phyloP scores from a whole-genome alignment of 768 basidiomycete genomes.

The Auriscalpium microsporum region DNA sequence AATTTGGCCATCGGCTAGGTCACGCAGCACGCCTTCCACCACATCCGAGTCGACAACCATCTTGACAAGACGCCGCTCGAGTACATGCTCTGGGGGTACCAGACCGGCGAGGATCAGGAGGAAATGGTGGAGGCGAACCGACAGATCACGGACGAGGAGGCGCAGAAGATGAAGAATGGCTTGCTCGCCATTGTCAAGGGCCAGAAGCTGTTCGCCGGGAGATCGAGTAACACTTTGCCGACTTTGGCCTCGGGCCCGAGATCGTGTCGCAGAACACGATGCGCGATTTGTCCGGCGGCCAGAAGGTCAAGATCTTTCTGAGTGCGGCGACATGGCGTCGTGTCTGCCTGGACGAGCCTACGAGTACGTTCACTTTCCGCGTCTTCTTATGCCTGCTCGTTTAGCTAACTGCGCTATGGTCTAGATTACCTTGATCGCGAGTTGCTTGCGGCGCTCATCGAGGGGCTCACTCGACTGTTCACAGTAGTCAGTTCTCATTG shows the following conservation, averaged over 20 bases:
- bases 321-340: constrained; percentile 99
- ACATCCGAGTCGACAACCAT: constrained; percentile 95
- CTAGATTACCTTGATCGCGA: constrained; percentile 98
- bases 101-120: constrained; percentile 97
- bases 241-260: constrained; percentile 98
- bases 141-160: constrained; percentile 80
- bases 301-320: constrained; percentile 99
- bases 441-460: constrained; percentile 97
- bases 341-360: constrained; percentile 95
- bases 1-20: constrained; percentile 99
- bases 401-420: constrained; percentile 9
- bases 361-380: constrained; percentile 45
- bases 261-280: constrained; percentile 99
- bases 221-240: constrained; percentile 98
- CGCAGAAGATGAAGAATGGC: constrained; percentile 96
- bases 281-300: constrained; percentile 97
- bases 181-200: constrained; percentile 80
- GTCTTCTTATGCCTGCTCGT: background rate
- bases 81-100: constrained; percentile 99
- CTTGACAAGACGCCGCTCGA: constrained; percentile 98
- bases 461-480: constrained; percentile 63
- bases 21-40: constrained; percentile 99
- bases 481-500: no score
- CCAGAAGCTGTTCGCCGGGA: constrained; percentile 95
- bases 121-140: constrained; percentile 91